These are phyloP conservation scores for Hypomontagnella submonticulosa DNA, from an alignment of 495 filamentous ascomycete genomes.

Conservation along the genomic window DNA sequence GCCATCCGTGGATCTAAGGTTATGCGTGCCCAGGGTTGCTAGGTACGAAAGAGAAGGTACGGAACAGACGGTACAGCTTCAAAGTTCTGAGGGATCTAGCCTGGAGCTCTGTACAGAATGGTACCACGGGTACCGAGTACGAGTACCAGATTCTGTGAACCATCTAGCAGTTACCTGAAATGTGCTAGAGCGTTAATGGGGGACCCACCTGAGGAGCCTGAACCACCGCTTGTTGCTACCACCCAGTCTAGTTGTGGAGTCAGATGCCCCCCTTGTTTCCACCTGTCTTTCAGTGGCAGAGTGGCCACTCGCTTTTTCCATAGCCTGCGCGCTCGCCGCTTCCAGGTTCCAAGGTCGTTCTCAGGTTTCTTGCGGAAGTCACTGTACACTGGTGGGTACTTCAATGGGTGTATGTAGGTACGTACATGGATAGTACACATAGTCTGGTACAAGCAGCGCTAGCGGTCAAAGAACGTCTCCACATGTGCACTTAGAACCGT, in stretches of 20 bases:
- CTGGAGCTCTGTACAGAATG: too few species aligned
- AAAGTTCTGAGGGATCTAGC: too few species aligned
- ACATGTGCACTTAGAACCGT: slow-evolving; percentile 23
- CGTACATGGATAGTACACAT: neutral
- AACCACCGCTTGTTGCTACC: slow-evolving; percentile 26
- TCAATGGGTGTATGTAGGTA: slow-evolving; percentile 19
- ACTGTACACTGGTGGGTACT: neutral
- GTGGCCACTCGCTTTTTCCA: slow-evolving; percentile 31
- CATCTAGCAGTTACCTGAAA: slow-evolving; percentile 34
- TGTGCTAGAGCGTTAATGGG: slow-evolving; percentile 17
- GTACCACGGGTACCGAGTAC: slow-evolving; percentile 7
- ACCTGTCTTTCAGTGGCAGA: slow-evolving; percentile 33
- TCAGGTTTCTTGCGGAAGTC: slow-evolving; percentile 5
- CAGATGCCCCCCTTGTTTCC: slow-evolving; percentile 24
- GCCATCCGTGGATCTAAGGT: too few species aligned
- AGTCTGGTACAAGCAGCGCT: slow-evolving; percentile 8
- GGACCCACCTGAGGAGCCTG: slow-evolving; percentile 25
- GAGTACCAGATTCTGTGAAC: neutral
- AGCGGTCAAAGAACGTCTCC: slow-evolving; percentile 39
- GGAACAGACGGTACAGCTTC: too few species aligned
- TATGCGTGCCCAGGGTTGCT: too few species aligned
- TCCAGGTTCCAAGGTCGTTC: neutral
- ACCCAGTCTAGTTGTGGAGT: neutral
- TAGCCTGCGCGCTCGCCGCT: slow-evolving; percentile 39
- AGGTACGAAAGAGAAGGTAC: too few species aligned